Evolutionary conservation across 208 protist genomes (phyloP).

Genomic region (Leishmania aethiopica): DNA sequence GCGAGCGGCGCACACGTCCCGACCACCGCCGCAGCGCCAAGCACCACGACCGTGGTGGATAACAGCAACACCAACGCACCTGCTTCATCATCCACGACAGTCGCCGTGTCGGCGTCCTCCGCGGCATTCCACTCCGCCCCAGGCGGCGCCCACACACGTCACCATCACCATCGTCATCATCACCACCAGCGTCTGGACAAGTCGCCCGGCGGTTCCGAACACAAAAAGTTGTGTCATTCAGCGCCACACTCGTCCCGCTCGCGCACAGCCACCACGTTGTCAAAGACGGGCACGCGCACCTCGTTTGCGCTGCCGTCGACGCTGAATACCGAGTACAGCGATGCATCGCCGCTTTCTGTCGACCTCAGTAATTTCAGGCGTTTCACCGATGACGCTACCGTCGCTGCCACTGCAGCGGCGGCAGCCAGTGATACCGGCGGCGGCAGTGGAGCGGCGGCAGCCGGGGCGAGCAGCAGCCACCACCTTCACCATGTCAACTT

Average conservation of each 20-base stretch:
- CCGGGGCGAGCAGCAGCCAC: background rate
- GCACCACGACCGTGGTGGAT: background rate
- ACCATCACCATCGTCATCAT: constrained; percentile 8
- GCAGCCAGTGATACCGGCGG: background rate
- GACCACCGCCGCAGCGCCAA: background rate
- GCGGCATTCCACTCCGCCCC: background rate
- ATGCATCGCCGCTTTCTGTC: background rate
- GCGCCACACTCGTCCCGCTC: background rate
- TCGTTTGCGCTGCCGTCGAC: constrained; percentile 21
- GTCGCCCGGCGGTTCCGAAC: background rate
- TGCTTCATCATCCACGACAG: background rate
- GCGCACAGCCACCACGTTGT: background rate
- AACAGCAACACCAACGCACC: background rate
- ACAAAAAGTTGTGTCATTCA: background rate
- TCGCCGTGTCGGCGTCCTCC: no score
- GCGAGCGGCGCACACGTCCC: background rate
- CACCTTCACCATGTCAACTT: background rate
- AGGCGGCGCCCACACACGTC: background rate
- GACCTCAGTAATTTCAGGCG: constrained; percentile 2
- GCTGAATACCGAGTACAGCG: constrained; percentile 9
- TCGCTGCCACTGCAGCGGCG: background rate
- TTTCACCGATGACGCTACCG: background rate
- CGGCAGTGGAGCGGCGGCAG: background rate
- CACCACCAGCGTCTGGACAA: background rate
- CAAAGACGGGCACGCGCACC: background rate